Evolutionary conservation across 345 rosid species (phyloP), one percentile per base, ranked within the genome.

Genomic region (Camelina laxa): DNA sequence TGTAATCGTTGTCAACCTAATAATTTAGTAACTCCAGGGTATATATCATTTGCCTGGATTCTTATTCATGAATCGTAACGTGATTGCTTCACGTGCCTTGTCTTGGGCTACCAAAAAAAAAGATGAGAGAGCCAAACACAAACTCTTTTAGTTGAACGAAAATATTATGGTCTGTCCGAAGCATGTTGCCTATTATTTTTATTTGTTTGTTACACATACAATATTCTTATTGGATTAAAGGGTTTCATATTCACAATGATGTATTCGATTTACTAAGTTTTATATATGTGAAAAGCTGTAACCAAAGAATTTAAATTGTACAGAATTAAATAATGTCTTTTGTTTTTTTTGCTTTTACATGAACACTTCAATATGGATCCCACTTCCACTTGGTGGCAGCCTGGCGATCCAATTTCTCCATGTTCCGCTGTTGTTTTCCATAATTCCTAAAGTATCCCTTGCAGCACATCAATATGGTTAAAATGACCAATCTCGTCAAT

Each of bases 381-480:
- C 67, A 63, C 67, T 44, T 69, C 82, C 82, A 72, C 62, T 45
- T 62, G 72, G 81, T 42, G 83, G 82, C 86, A 86, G 93, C 88
- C 88, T 86, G 92, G 88, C 83, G 80, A 9, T 66, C 69, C 77
- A 78, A 72, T 51, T 59, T 59, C 64, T 58, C 73, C 76, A 65
- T 72, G 77, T 72, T 72, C 77, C 57, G 35, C 22, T 77, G 77
- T 51, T 59, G 48, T 31, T 72, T 62, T 54, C 44, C 15, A 6
- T 64, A 36, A 36, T 48, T 2, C 67, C 76, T 7, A 19, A 5
- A 57, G n/a, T 33, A 71, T 67, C 80, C 76, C 76, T 54, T 62
- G 22, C 5, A 54, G 53, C 70, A 63, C 36, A 61, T 68, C 49
- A 22, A 13, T 35, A 3, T 51, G 20, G 41, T 21, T 67, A 31